These are phyloP conservation scores for Mrakia blollopis DNA, from an alignment of 768 basidiomycete species.

Conservation along the genomic window DNA sequence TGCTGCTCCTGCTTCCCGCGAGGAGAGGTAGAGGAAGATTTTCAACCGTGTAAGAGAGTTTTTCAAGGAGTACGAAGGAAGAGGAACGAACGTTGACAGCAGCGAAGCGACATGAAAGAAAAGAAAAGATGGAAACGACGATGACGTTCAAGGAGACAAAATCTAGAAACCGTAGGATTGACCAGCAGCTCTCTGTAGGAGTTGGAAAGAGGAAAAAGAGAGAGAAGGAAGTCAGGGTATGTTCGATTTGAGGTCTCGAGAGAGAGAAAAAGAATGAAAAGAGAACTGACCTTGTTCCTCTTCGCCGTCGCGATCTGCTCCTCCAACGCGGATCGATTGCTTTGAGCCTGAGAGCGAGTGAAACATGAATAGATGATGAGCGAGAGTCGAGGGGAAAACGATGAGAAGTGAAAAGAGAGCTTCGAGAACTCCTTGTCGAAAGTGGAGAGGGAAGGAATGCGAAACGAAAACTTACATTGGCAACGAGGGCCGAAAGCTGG, in stretches of 20 bases:
- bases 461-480: slow-evolving; percentile 15
- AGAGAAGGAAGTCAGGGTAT: not conserved
- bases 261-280: not conserved
- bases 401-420: not conserved
- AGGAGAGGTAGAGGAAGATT: no score
- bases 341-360: slow-evolving; percentile 20
- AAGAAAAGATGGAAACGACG: not conserved
- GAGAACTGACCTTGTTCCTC: slow-evolving; percentile 30
- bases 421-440: no score
- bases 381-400: not conserved
- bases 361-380: not conserved
- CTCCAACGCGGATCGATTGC: slow-evolving; percentile 27
- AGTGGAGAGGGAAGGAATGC: no score
- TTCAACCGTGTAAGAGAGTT: no score
- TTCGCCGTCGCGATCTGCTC: slow-evolving; percentile 33
- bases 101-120: not conserved
- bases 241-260: not conserved
- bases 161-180: slow-evolving; percentile 26
- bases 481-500: slow-evolving; percentile 33
- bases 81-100: no score
- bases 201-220: not conserved
- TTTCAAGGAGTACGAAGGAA: no score
- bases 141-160: not conserved
- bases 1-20: no score
- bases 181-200: slow-evolving; percentile 3